Evolutionary conservation across 2,329 filamentous ascomycete species (phyloP), one percentile per base, ranked within the genome.

Genomic region (Microsporum canis): DNA sequence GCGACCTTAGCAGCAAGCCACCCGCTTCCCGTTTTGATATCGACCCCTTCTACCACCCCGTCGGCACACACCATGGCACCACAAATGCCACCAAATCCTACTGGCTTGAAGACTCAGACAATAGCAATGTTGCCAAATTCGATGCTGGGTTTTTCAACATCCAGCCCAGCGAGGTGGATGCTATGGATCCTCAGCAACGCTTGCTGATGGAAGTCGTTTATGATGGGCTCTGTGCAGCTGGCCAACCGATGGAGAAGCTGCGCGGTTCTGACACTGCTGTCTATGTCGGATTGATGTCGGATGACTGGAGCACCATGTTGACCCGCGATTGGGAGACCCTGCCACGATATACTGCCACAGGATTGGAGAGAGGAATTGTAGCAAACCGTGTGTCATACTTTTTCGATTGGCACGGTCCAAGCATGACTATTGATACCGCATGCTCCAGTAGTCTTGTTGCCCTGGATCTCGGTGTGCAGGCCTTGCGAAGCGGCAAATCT

Each of bases 71-170:
- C 1, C 57, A 61, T 47, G 65, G 65, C 10, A 63, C 58, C 1
- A 62, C 57, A 3, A 64, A 67, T 59, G 63, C 61, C 17, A 55
- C 36, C 1, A 53, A 34, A 7, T 63, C 64, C 2, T 65, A 67
- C 57, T 62, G 65, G n/a, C 62, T 66, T 1, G 43, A 47, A 17
- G 43, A 47, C 6, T 23, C 43, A 23, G 17, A 47, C 27, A 17
- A 61, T 8, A 66, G 69, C n/a, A 68, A 73, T 58, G 39, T 66
- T 3, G 57, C 61, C 1, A 31, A 49, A 1, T 75, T 75, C 39
- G 73, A 75, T 62, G 66, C 68, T 1, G 58, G 64, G 0, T 75
- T 75, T 58, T 75, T 71, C 62, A 61, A 63, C 5, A 70, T 72
- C 5, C 62, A 45, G 0, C 60, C 68, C 0, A 58, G 59, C 0